Conservation (phyloP, 768 basidiomycete genomes). For the Phanerochaete sordida region DNA sequence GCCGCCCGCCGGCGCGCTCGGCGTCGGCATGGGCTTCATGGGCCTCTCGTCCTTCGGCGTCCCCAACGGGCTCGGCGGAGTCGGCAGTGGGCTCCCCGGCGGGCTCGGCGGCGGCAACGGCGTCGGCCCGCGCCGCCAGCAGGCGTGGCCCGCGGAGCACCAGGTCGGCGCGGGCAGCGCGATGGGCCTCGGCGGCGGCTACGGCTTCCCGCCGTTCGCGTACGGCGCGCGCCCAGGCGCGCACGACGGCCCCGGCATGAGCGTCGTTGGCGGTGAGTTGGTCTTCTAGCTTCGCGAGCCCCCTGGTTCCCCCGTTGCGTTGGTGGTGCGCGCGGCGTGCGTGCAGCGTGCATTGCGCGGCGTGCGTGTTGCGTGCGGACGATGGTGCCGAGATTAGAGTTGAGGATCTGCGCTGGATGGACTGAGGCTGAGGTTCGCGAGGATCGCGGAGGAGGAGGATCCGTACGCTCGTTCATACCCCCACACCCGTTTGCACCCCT, state of each 20-base stretch:
- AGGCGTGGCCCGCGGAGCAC: conserved; percentile 13
- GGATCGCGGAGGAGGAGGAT: no score
- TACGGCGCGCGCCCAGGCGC: conserved; percentile 9
- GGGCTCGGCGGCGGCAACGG: neutral
- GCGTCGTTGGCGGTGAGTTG: conserved; percentile 27
- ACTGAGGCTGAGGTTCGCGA: no score
- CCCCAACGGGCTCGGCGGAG: no score
- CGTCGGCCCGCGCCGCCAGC: conserved; percentile 3
- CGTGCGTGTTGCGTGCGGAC: no score
- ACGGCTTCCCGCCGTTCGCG: conserved; percentile 24
- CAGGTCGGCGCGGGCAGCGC: conserved; percentile 14
- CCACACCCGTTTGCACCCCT: no score
- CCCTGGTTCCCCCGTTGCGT: neutral
- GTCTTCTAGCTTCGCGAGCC: neutral
- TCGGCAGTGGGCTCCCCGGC: neutral
- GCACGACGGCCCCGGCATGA: conserved; percentile 15
- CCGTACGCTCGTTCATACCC: no score
- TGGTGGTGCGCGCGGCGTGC: neutral
- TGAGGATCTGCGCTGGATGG: no score
- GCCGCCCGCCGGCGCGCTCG: neutral
- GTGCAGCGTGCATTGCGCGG: neutral
- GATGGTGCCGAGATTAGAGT: no score
- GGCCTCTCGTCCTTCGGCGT: neutral
- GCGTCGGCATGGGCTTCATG: neutral
- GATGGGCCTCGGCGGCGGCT: conserved; percentile 21